These are phyloP conservation scores for Bodo saltans DNA, from an alignment of 78 protist species.

Conservation along the genomic window DNA sequence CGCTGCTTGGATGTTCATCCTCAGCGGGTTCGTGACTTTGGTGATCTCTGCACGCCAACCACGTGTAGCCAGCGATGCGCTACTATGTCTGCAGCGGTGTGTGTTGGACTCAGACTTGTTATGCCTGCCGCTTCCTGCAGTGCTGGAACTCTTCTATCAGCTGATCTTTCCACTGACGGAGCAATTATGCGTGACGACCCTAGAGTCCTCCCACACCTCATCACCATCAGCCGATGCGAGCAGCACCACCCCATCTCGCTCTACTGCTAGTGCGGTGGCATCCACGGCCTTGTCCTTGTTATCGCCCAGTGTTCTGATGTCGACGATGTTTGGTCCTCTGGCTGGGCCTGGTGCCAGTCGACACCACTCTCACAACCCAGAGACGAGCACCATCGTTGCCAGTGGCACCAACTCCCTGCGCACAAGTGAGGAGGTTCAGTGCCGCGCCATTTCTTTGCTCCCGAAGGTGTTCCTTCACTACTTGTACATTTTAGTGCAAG, in stretches of 20 bases:
- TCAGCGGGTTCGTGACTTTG: conserved; percentile 46
- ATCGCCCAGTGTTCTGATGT: not conserved
- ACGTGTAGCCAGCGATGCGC: not conserved
- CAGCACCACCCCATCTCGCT: too few relatives aligned
- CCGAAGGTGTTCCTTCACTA: not conserved
- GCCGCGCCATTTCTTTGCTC: not conserved
- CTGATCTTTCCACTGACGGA: not conserved
- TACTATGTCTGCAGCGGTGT: not conserved
- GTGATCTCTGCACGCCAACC: conserved; percentile 41
- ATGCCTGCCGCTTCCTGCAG: not conserved
- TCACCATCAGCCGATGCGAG: too few relatives aligned
- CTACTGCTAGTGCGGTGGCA: not conserved
- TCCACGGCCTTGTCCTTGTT: not conserved
- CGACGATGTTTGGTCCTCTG: not conserved
- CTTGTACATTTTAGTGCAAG: too few relatives aligned
- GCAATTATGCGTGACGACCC: too few relatives aligned
- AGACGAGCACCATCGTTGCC: too few relatives aligned
- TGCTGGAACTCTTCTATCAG: not conserved
- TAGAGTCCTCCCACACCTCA: too few relatives aligned
- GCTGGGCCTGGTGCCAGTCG: not conserved
- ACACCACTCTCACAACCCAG: too few relatives aligned
- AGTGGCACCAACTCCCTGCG: too few relatives aligned
- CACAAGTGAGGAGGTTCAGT: not conserved
- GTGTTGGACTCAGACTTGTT: not conserved
- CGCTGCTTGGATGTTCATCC: conserved; percentile 20